A percentile compares a stretch with the other conserved stretches of the same genome.
phyloP scores from a whole-genome alignment of 768 basidiomycete species.

The Imleria badia region DNA sequence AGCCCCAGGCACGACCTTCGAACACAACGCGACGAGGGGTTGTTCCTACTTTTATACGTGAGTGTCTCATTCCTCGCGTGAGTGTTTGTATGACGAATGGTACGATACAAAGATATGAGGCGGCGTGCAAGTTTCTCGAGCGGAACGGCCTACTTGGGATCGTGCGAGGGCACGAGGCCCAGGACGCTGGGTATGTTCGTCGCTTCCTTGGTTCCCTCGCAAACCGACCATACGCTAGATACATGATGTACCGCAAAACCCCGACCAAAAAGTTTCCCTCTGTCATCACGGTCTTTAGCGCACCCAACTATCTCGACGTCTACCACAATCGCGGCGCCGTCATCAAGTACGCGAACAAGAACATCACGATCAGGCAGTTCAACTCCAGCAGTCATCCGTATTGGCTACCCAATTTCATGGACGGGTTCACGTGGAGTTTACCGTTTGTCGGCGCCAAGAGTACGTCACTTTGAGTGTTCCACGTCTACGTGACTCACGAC shows the following conservation, averaged over 20 bases:
- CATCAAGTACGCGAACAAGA: conserved; percentile 96
- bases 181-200: conserved; percentile 81
- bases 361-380: conserved; percentile 93
- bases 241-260: conserved; percentile 94
- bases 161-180: conserved; percentile 96
- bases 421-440: conserved; percentile 97
- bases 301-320: conserved; percentile 96
- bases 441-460: conserved; percentile 99
- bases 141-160: conserved; percentile 87
- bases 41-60: conserved; percentile 94
- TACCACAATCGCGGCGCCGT: conserved; percentile 97
- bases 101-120: conserved; percentile 63
- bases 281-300: conserved; percentile 97
- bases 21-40: conserved; percentile 84
- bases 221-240: conserved; percentile 41
- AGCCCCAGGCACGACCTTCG: conserved; percentile 56
- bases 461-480: conserved; percentile 37
- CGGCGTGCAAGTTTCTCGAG: conserved; percentile 92
- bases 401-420: conserved; percentile 98
- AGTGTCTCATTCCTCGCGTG: conserved; percentile 29
- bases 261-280: conserved; percentile 94
- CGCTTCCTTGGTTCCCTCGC: not conserved
- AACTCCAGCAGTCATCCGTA: conserved; percentile 81
- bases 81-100: conserved; percentile 1
- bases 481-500: not conserved